These are phyloP conservation scores for Marasmius sp. DNA, from an alignment of 1,284 basidiomycete species.

Conservation along the genomic window DNA sequence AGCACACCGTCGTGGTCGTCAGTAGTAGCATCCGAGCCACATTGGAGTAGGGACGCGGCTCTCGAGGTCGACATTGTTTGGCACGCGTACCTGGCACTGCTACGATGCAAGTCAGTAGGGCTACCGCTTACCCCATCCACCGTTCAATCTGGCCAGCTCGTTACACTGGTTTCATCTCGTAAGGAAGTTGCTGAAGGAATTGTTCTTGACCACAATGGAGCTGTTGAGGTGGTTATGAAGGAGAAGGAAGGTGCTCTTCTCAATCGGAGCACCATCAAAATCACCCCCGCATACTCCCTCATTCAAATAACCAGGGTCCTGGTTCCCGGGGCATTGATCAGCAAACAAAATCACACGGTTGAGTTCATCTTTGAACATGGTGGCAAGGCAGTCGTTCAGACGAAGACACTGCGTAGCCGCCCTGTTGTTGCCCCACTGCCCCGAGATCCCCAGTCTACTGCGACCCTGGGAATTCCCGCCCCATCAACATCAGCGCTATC, in stretches of 20 bases:
- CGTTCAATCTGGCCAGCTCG: background rate
- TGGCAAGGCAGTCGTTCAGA: slow-evolving; percentile 3
- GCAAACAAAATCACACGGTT: slow-evolving; percentile 1
- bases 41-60: background rate
- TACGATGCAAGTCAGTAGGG: background rate
- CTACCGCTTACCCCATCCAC: background rate
- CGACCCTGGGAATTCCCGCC: slow-evolving; percentile 3
- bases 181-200: slow-evolving; percentile 2
- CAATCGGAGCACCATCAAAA: background rate
- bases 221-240: background rate
- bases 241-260: too few species aligned
- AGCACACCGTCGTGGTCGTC: too few species aligned
- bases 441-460: background rate
- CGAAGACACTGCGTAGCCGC: background rate
- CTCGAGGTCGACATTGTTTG: background rate
- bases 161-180: background rate
- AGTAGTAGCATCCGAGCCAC: too few species aligned
- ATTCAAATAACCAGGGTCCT: slow-evolving; percentile 1
- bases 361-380: slow-evolving; percentile 6
- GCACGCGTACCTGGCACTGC: background rate
- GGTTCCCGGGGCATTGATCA: background rate
- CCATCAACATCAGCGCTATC: background rate
- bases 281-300: slow-evolving; percentile 3
- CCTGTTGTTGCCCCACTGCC: background rate
- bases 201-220: slow-evolving; percentile 1